Evolutionary conservation across 2,329 filamentous ascomycete genomes (phyloP).

Genomic region (Penicillium olsonii): DNA sequence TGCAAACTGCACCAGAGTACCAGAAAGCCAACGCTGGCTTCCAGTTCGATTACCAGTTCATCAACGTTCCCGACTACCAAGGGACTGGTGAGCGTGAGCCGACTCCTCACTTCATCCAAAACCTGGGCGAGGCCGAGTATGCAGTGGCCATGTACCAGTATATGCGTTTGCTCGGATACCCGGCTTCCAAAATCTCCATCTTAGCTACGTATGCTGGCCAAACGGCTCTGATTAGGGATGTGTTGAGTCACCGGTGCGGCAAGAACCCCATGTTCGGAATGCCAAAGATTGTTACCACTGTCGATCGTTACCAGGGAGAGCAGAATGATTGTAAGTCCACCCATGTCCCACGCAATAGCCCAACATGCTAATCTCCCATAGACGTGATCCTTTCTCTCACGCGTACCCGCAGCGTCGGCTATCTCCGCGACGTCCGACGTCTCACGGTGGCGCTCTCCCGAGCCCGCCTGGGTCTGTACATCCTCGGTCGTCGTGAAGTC

Average conservation of each 20-base stretch:
- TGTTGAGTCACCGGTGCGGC: slow-evolving; percentile 79
- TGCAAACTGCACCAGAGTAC: slow-evolving; percentile 71
- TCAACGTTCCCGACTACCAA: slow-evolving; percentile 92
- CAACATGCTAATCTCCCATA: slow-evolving; percentile 39
- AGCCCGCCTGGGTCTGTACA: slow-evolving; percentile 85
- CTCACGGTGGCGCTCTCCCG: slow-evolving; percentile 93
- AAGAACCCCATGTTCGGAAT: slow-evolving; percentile 83
- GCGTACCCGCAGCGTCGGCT: slow-evolving; percentile 83
- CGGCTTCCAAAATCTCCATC: slow-evolving; percentile 79
- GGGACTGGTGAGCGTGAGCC: slow-evolving; percentile 85
- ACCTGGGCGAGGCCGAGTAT: slow-evolving; percentile 95
- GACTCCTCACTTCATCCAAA: slow-evolving; percentile 92
- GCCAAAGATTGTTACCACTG: slow-evolving; percentile 86
- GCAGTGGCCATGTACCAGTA: slow-evolving; percentile 95
- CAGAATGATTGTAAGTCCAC: slow-evolving; percentile 88
- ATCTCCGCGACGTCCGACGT: slow-evolving; percentile 88
- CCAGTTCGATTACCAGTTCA: slow-evolving; percentile 93
- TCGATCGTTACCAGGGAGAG: slow-evolving; percentile 98
- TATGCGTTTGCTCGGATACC: slow-evolving; percentile 94
- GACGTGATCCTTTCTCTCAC: slow-evolving; percentile 93
- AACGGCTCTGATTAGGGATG: slow-evolving; percentile 81
- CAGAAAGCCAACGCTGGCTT: slow-evolving; percentile 85
- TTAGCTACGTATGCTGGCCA: slow-evolving; percentile 94
- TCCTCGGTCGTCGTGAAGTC: slow-evolving; percentile 82
- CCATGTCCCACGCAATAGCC: background rate